A percentile compares a stretch with the other conserved stretches of the same genome.
Evolutionary conservation across 1,284 basidiomycete species (phyloP).

Genomic region (Inonotus obliquus): DNA sequence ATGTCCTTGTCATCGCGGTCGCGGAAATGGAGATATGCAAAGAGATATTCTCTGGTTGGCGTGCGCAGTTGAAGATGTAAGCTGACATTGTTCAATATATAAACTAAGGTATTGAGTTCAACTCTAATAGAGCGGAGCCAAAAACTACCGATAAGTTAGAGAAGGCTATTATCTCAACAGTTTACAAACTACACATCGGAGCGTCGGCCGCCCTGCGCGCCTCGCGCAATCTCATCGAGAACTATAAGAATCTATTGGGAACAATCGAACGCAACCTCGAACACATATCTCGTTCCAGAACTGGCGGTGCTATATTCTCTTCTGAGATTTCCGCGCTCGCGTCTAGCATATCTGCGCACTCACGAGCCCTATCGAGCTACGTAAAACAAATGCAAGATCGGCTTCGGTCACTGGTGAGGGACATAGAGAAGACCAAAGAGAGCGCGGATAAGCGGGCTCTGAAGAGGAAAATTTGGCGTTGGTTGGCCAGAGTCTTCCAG

Average conservation of each 20-base stretch:
- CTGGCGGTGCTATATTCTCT: constrained; percentile 5
- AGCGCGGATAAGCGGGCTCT: constrained; percentile 6
- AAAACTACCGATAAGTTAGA: constrained; percentile 5
- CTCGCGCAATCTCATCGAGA: constrained; percentile 7
- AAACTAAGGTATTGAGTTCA: neutral
- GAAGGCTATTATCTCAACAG: constrained; percentile 1
- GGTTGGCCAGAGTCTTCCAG: constrained; percentile 9
- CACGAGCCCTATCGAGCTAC: neutral
- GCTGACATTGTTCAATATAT: neutral
- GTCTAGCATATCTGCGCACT: constrained; percentile 1
- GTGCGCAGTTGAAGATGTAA: constrained; percentile 12
- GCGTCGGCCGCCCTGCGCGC: constrained; percentile 4
- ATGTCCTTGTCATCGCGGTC: constrained; percentile 11
- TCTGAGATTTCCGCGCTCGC: neutral
- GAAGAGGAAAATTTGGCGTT: constrained; percentile 10
- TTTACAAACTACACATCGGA: constrained; percentile 3
- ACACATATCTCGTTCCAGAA: constrained; percentile 1
- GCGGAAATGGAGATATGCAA: constrained; percentile 17
- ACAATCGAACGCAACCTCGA: constrained; percentile 1
- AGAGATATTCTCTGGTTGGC: constrained; percentile 16
- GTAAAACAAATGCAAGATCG: constrained; percentile 8
- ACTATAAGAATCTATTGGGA: constrained; percentile 3
- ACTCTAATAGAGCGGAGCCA: neutral
- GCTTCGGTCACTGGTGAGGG: constrained; percentile 4
- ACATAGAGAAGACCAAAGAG: constrained; percentile 14